Base-by-base conservation (phyloP, 768 basidiomycete genomes). In the Lyophyllum decastes region DNA sequence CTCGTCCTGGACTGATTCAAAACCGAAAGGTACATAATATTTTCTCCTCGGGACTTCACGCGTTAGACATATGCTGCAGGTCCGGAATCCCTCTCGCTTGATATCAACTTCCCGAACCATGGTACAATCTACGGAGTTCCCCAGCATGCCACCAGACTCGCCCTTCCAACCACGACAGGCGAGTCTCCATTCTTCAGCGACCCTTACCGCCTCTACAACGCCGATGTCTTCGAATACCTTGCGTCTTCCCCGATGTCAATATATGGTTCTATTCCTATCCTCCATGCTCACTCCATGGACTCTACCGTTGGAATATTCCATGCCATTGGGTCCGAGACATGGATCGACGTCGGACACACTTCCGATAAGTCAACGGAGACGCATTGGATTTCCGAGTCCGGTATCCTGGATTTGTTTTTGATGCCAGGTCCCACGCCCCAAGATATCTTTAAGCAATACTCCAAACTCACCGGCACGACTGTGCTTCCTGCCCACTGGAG, bases 301-400 rank as follows among this genome's bases (percentile, higher is more conserved):
- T 90, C 92, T 0, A 97, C 96, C 7, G 94, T 98, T 35, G 96
- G 87, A 4, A 80, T 98, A 40, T 92, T 98, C 77, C 85, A 95
- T 65, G 87, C 89, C 3, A 79, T 94, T 19, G 93, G 76, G 0
- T 95, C 95, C 1, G 97, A 99, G 67, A 94, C 94, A 0, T 98
- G 93, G 89, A 89, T 99, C 48, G 97, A 98, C 68, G 83, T 98
- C 30, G 85, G 79, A 4, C 92, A 92, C 68, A 72, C 85, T 4
- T 75, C 82, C 2, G 76, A 80, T 10, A 84, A 79, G 60, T 89
- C 90, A 8, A 90, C 92, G 0, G 80, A 89, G 61, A 95, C 96
- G 0, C 97, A 98, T 69, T 99, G 96, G 97, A 87, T 98, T 61
- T 94, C 95, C 7, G 97, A 99, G 72, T 94, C 94, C 3, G 97